These are phyloP conservation scores for Scleroderma bovista DNA, from an alignment of 768 basidiomycete species.

Conservation along the genomic window DNA sequence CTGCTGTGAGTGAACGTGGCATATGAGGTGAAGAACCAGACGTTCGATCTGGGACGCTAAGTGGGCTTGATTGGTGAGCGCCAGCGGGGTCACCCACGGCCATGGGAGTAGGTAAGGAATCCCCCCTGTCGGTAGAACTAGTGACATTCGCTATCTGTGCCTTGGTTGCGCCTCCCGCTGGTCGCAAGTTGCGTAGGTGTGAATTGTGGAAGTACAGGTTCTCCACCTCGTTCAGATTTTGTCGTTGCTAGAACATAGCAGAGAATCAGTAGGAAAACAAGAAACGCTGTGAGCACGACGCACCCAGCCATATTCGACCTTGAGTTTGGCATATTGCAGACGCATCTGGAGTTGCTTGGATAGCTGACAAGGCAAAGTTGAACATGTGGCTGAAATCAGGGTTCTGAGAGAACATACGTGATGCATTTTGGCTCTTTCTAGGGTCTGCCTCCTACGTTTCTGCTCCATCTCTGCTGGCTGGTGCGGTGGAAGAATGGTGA, in stretches of 20 bases:
- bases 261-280: too few relatives aligned
- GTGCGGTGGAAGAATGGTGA: too few relatives aligned
- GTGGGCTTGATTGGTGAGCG: constrained; percentile 12
- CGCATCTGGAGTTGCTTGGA: constrained; percentile 69
- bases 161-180: constrained; percentile 6
- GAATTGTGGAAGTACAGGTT: constrained; percentile 78
- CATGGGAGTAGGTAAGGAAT: not conserved
- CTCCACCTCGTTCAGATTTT: constrained; percentile 76
- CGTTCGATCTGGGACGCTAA: constrained; percentile 10
- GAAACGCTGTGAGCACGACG: constrained; percentile 16
- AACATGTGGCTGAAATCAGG: not conserved
- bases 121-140: not conserved
- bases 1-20: constrained; percentile 1
- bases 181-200: constrained; percentile 34
- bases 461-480: too few relatives aligned
- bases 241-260: constrained; percentile 63
- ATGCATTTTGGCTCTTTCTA: not conserved
- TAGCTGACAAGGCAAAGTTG: constrained; percentile 36
- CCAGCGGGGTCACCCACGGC: constrained; percentile 6
- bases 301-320: constrained; percentile 82
- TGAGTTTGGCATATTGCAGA: constrained; percentile 70
- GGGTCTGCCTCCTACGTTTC: not conserved
- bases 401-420: constrained; percentile 1
- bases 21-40: constrained; percentile 9
- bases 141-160: constrained; percentile 13